Evolutionary conservation across 192 early-diverging fungal species (phyloP), one percentile per base, ranked within the genome.

Genomic region (Coemansia sp.): DNA sequence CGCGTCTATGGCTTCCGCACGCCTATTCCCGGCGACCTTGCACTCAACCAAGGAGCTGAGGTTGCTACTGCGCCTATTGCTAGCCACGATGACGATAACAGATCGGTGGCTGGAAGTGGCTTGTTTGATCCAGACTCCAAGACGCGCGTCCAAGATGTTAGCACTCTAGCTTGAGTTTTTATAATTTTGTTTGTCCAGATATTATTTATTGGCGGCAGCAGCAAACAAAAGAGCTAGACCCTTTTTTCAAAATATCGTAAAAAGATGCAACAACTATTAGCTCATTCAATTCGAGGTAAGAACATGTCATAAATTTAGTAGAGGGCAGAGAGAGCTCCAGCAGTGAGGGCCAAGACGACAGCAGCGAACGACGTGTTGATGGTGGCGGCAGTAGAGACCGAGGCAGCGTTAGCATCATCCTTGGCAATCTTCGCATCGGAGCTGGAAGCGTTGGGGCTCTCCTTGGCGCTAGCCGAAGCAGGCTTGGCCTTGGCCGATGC

Each of bases 1-100:
- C 46, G 52, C 16, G 46, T 77, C n/a, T 67, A 67, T 20, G 83
- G 83, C 12, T 84, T 84, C 74, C 74, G 82, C 65, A 61, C 71
- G 13, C 65, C 27, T 11, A 29, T 84, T 15, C 71, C 74, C 0
- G 82, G 82, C 62, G 82, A 84, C 42, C 16, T 68, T 34, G 75
- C 68, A 63, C 61, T 74, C n/a, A 68, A 20, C 5, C 73, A 62
- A 0, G 78, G 34, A 62, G 18, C 60, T 15, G 31, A 12, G 31
- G n/a, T 20, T 34, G 18, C 16, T 62, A 40, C 31, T 20, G 33
- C 20, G 34, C 18, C 34, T 15, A 27, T 15, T 5, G 1, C 31
- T 15, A 34, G 57, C 10, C 8, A 22, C 49, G 49, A 22, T 22
- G 47, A 22, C 16, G 49, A 52, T 52, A 52, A 10, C 11, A 52